A percentile compares a stretch with the other conserved stretches of the same genome.
Evolutionary conservation across 306 rosid genomes (phyloP).

Genomic region (Begonia loranthoides): DNA sequence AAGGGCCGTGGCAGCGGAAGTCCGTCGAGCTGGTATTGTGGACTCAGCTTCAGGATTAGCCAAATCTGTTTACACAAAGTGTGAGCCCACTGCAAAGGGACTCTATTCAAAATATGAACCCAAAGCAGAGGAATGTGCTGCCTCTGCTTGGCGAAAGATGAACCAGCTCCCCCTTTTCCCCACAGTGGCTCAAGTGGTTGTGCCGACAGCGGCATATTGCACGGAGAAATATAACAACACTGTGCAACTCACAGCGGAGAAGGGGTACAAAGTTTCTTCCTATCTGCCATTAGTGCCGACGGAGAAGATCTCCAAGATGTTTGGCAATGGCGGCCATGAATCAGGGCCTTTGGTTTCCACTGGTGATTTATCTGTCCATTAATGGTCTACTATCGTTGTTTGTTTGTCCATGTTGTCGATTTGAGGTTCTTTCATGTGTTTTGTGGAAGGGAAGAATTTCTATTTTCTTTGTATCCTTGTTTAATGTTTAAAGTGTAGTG

Average conservation of each 20-base stretch:
- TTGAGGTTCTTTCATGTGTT: no score
- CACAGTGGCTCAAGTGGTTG: slow-evolving; percentile 29
- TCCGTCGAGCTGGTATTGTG: slow-evolving; percentile 49
- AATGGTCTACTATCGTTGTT: no score
- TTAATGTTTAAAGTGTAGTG: no score
- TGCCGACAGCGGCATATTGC: slow-evolving; percentile 34
- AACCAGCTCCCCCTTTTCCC: slow-evolving; percentile 73
- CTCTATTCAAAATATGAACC: slow-evolving; percentile 43
- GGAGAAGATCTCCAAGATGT: slow-evolving; percentile 31
- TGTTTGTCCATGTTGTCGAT: no score
- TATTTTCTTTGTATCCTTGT: no score
- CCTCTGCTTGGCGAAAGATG: slow-evolving; percentile 31
- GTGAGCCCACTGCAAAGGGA: slow-evolving; percentile 33
- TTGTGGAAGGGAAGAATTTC: no score
- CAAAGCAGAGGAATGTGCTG: slow-evolving; percentile 40
- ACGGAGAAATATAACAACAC: slow-evolving; percentile 38
- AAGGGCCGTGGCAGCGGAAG: slow-evolving; percentile 33
- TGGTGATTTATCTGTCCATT: no score
- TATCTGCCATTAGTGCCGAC: slow-evolving; percentile 38
- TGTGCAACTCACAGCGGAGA: slow-evolving; percentile 20
- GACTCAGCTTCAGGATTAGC: slow-evolving; percentile 43
- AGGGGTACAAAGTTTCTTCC: slow-evolving; percentile 35
- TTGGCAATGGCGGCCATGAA: slow-evolving; percentile 10
- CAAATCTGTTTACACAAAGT: slow-evolving; percentile 48
- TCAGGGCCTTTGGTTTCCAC: slow-evolving; percentile 13